Evolutionary conservation across 176 grass and related monocot genomes (phyloP), one percentile per base, ranked within the genome.

Genomic region (Zea luxurians): DNA sequence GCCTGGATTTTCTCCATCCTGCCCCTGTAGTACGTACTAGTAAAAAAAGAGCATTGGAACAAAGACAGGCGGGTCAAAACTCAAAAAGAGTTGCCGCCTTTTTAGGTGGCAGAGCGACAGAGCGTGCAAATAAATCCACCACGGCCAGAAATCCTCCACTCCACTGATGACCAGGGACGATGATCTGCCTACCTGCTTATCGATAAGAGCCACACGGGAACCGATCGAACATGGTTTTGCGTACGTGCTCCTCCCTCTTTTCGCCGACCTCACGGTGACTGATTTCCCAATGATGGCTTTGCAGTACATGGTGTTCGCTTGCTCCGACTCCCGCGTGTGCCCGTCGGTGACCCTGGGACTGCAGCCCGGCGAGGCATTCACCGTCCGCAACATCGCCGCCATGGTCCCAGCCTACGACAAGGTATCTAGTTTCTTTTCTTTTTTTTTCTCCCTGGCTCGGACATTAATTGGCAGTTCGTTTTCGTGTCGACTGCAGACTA

Each of bases 241-340:
- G 5, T 18, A 17, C 17, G 5, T 0, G 54, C 54, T 57, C 7
- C 52, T 58, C 38, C 38, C 38, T 42, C n/a, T 58, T 58, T 58
- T 20, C n/a, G 8, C 55, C 8, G 1, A 20, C 55, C 54, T 58
- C n/a, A 58, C 10, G 55, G 55, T 58, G 55, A 58, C 20, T 20
- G 2, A 27, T 55, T 58, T 18, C 7, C 55, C n/a, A n/a, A n/a
- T n/a, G n/a, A n/a, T n/a, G n/a, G n/a, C n/a, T n/a, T n/a, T 13
- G 69, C 91, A 97, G 94, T 98, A 94, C 89, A 92, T 98, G 96
- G 92, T 98, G 75, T 98, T 98, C 83, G 83, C 96, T 0, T 98
- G 96, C 66, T 10, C 95, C 13, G 95, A 98, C 81, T 98, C 95
- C 0, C 95, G 95, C 0, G 88, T 90, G 73, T 98, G 95, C 92